Evolutionary conservation across 2,329 filamentous ascomycete genomes (phyloP).

Genomic region (Claviceps quebecensis): DNA sequence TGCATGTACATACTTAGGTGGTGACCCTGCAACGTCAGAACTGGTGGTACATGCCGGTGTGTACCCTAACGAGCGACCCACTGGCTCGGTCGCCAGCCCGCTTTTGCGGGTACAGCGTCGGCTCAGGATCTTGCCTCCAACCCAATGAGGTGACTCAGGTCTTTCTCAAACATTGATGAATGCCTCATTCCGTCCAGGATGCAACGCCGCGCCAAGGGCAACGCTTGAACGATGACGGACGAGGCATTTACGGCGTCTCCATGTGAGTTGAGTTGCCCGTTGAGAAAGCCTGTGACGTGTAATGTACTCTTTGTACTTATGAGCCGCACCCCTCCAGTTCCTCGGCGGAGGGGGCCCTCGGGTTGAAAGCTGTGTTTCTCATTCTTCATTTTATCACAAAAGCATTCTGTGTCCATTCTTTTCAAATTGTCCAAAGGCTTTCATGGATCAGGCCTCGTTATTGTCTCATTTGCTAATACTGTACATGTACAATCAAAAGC

Average conservation of each 20-base stretch:
- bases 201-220: slow-evolving; percentile 4
- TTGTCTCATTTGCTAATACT: slow-evolving; percentile 2
- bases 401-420: slow-evolving; percentile 1
- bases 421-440: neutral
- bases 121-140: slow-evolving; percentile 4
- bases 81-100: neutral
- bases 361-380: slow-evolving; percentile 2
- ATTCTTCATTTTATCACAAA: slow-evolving; percentile 1
- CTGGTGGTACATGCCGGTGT: neutral
- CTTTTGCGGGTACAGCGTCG: slow-evolving; percentile 4
- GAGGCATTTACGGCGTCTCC: slow-evolving; percentile 8
- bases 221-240: slow-evolving; percentile 8
- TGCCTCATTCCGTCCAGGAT: slow-evolving; percentile 1
- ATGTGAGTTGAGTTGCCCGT: slow-evolving; percentile 6
- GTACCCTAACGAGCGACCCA: neutral
- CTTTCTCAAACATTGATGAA: slow-evolving; percentile 3
- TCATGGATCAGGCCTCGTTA: slow-evolving; percentile 3
- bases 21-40: neutral
- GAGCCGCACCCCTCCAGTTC: neutral
- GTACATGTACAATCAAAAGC: slow-evolving; percentile 13
- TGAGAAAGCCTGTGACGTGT: neutral
- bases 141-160: slow-evolving; percentile 4
- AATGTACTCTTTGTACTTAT: neutral
- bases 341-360: neutral
- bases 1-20: too few species aligned